These are phyloP conservation scores for Paraleonurus japonicus DNA, from an alignment of 257 asterid species.

Conservation along the genomic window DNA sequence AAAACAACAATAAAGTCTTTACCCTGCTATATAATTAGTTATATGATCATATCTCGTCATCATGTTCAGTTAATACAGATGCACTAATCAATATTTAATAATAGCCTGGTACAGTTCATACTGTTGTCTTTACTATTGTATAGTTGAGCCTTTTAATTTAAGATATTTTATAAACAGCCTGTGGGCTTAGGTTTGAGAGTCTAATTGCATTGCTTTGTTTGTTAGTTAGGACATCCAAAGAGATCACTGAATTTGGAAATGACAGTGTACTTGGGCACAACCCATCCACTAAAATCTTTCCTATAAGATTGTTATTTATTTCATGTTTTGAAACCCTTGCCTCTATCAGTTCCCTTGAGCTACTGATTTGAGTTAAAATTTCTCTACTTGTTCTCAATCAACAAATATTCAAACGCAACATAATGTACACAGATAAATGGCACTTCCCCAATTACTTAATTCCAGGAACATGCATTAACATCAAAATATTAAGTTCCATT, in stretches of 20 bases:
- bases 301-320: background rate
- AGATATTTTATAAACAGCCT: background rate
- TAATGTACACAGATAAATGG: background rate
- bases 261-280: background rate
- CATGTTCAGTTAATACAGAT: background rate
- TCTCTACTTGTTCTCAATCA: background rate
- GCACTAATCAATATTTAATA: background rate
- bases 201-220: background rate
- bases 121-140: background rate
- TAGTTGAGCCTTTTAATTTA: background rate
- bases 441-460: background rate
- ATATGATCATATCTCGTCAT: background rate
- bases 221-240: background rate
- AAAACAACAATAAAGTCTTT: background rate
- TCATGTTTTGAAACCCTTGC: background rate
- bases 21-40: background rate
- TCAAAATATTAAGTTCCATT: background rate
- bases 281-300: background rate
- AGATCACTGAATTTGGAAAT: background rate
- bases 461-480: background rate
- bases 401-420: background rate
- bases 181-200: background rate
- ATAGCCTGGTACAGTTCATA: background rate
- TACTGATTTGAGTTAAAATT: background rate
- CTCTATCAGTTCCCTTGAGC: background rate